Percentiles rank a stretch among this genome's conserved stretches.
Evolutionary conservation across 352 stramenopile genomes (phyloP).

Genomic region (Thraustochytrium striatum): DNA sequence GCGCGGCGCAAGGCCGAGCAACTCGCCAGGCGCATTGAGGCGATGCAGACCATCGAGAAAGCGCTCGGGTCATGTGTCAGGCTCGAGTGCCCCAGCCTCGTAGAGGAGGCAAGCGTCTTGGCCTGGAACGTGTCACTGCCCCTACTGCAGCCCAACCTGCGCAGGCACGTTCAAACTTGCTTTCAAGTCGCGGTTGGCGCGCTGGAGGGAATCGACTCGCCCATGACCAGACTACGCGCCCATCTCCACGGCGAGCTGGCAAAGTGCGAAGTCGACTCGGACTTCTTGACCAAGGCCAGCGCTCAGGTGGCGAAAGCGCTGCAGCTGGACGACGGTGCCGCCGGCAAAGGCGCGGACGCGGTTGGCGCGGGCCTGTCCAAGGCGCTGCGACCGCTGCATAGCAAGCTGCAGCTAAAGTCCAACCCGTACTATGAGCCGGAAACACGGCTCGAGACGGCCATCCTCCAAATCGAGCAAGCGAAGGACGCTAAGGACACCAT

Average conservation of each 20-base stretch:
- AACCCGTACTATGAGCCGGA: slow-evolving; percentile 60
- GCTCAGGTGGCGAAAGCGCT: slow-evolving; percentile 57
- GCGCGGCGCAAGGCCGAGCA: too few relatives aligned
- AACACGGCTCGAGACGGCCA: slow-evolving; percentile 58
- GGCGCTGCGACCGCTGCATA: slow-evolving; percentile 65
- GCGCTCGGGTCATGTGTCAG: slow-evolving; percentile 70
- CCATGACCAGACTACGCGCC: slow-evolving; percentile 69
- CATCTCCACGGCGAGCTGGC: slow-evolving; percentile 73
- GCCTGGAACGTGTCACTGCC: slow-evolving; percentile 70
- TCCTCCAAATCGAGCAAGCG: slow-evolving; percentile 67
- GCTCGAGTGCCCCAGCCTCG: slow-evolving; percentile 66
- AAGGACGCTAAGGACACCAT: slow-evolving; percentile 64
- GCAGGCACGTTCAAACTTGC: slow-evolving; percentile 66
- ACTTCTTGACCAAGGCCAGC: slow-evolving; percentile 76
- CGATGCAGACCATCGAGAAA: slow-evolving; percentile 69
- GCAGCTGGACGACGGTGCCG: slow-evolving; percentile 32
- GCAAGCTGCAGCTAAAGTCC: slow-evolving; percentile 65
- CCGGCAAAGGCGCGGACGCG: too few relatives aligned
- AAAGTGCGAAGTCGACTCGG: slow-evolving; percentile 72
- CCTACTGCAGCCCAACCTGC: slow-evolving; percentile 68
- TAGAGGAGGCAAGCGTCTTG: slow-evolving; percentile 72
- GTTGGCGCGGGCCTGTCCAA: slow-evolving; percentile 59
- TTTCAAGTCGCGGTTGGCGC: slow-evolving; percentile 63
- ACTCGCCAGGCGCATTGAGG: slow-evolving; percentile 65
- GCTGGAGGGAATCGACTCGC: slow-evolving; percentile 71